phyloP scores from a whole-genome alignment of 163 green algal genomes.

The Scenedesmus sp. region DNA sequence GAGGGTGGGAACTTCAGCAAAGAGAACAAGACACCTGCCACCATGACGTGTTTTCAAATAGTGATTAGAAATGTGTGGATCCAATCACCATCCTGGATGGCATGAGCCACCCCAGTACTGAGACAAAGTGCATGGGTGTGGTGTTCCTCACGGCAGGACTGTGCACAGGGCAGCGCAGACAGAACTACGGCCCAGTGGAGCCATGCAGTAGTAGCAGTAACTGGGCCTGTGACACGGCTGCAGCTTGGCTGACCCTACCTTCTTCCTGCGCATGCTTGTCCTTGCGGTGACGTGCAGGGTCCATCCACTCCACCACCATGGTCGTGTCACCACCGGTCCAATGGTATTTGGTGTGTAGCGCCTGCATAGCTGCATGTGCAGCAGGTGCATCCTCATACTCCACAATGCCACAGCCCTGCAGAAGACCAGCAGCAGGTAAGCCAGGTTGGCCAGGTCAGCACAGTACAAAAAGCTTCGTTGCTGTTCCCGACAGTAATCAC shows the following conservation, averaged over 20 bases:
- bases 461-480: background rate
- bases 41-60: background rate
- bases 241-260: background rate
- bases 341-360: conserved; percentile 38
- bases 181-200: too few species aligned
- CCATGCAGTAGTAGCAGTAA: background rate
- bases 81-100: too few species aligned
- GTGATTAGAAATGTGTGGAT: too few species aligned
- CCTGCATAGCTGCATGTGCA: conserved; percentile 31
- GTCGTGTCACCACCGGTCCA: conserved; percentile 43
- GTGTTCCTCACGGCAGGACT: too few species aligned
- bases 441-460: background rate
- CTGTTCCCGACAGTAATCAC: background rate
- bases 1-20: background rate
- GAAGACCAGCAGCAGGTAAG: background rate
- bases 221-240: background rate
- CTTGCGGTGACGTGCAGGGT: conserved; percentile 32
- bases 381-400: conserved; percentile 1
- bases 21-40: background rate
- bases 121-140: too few species aligned
- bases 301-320: conserved; percentile 53
- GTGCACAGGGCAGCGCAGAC: too few species aligned
- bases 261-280: conserved; percentile 23
- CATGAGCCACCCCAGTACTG: too few species aligned
- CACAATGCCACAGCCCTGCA: conserved; percentile 42